Evolutionary conservation across 2,329 filamentous ascomycete genomes (phyloP), one percentile per base, ranked within the genome.

Genomic region (Sarocladiaceae sp.): DNA sequence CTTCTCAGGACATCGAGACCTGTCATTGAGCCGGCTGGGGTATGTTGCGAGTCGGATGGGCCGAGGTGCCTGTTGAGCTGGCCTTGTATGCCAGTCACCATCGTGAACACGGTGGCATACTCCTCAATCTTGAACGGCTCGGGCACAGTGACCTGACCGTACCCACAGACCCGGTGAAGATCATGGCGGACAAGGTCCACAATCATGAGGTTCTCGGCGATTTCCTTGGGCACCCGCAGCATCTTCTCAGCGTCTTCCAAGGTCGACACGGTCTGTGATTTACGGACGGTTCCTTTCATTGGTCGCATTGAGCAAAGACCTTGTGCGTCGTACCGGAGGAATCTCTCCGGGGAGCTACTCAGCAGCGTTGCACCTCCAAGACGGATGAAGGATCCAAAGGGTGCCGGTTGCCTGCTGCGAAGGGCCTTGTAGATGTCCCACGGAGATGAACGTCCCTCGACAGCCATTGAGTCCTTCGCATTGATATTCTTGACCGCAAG

Each of bases 151-250:
- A 85, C 80, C 39, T 74, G 73, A 1, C 72, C 72, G 2, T 76
- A 70, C 13, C 78, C 78, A 26, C 74, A 33, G 9, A 85, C 76
- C 9, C 79, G 76, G 55, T 83, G 78, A 3, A 88, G 66, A 58
- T 88, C 83, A 54, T 87, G 83, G 1, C 83, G 73, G 21, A 86
- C 84, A 1, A 88, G 66, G 58, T 88, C 84, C 1, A 85, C 82
- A 51, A 88, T 87, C 84, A 88, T 88, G 10, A 88, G 69, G 51
- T 88, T 88, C 58, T 88, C 83, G 0, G 83, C 83, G 40, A 76
- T 74, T 59, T 88, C 83, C 57, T 88, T 88, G 1, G 78, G 74
- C 0, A 77, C 73, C n/a, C 35, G 32, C 9, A 51, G 48, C 26
- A 51, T 51, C 18, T 20, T 42, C 26, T 51, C 42, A 2, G 49